A percentile compares a stretch with the other conserved stretches of the same genome.
phyloP scores from a whole-genome alignment of 495 filamentous ascomycete species.

The Pseudoneurospora amorphoporcata region DNA sequence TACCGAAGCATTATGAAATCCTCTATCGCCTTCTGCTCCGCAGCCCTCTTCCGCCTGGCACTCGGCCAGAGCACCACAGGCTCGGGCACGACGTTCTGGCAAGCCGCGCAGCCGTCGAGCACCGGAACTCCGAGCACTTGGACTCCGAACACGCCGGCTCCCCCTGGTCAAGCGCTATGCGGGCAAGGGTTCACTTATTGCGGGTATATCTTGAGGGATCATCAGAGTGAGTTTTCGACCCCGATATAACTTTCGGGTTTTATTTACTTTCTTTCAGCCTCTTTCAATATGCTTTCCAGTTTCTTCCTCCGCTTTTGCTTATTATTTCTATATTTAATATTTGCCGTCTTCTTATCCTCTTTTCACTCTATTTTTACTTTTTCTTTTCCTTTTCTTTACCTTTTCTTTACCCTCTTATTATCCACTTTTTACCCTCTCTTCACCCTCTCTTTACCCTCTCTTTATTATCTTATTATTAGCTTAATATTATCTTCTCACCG shows the following conservation, averaged over 20 bases:
- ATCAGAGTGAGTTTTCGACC: conserved; percentile 21
- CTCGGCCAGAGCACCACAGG: conserved; percentile 4
- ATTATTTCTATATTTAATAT: too few relatives aligned
- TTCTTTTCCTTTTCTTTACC: too few relatives aligned
- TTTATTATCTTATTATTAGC: not conserved
- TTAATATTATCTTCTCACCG: too few relatives aligned
- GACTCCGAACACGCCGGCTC: conserved; percentile 5
- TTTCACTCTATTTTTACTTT: too few relatives aligned
- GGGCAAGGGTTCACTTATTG: conserved; percentile 36
- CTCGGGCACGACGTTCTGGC: not conserved
- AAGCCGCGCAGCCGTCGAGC: conserved; percentile 1
- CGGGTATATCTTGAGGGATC: conserved; percentile 31
- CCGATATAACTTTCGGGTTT: accelerated
- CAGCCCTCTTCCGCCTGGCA: conserved; percentile 4
- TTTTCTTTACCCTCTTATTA: too few relatives aligned
- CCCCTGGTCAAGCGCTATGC: conserved; percentile 15
- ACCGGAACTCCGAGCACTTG: not conserved
- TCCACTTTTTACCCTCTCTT: too few relatives aligned
- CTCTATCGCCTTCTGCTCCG: not conserved
- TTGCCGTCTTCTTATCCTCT: too few relatives aligned
- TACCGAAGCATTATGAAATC: not conserved
- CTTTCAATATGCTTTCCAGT: too few relatives aligned
- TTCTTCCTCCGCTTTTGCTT: too few relatives aligned
- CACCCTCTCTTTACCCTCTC: not conserved
- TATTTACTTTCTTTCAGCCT: not conserved